Evolutionary conservation across 345 rosid genomes (phyloP).

Genomic region (Erysimum cheiranthoides): DNA sequence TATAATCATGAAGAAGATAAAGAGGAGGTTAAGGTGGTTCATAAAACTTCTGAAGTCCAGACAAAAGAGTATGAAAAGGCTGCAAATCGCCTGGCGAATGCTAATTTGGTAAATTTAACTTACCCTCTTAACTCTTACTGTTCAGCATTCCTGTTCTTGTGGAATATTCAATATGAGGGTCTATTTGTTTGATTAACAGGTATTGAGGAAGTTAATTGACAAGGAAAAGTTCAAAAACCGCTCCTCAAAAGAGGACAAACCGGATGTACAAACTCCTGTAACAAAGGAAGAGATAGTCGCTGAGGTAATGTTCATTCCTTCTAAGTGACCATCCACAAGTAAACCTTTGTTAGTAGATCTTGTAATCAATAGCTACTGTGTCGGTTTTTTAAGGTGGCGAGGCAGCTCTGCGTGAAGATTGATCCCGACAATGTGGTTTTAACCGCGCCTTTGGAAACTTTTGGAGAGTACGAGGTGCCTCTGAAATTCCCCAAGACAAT

Average conservation of each 20-base stretch:
- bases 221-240: conserved; percentile 67
- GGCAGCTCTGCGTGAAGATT: conserved; percentile 77
- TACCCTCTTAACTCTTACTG: background rate
- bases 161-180: background rate
- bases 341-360: background rate
- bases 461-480: conserved; percentile 79
- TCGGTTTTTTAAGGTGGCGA: conserved; percentile 60
- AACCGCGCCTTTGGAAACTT: conserved; percentile 65
- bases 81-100: conserved; percentile 69
- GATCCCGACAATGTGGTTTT: conserved; percentile 76
- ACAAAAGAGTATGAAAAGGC: conserved; percentile 76
- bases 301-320: conserved; percentile 56
- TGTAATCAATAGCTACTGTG: background rate
- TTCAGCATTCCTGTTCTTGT: conserved; percentile 16
- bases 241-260: conserved; percentile 74
- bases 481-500: conserved; percentile 80
- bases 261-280: conserved; percentile 69
- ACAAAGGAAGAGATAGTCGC: conserved; percentile 73
- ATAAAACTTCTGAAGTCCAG: conserved; percentile 54
- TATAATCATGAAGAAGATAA: conserved; percentile 69
- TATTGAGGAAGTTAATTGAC: conserved; percentile 64
- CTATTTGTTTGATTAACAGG: conserved; percentile 45
- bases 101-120: conserved; percentile 57
- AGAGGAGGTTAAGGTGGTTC: conserved; percentile 70
- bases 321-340: background rate